Evolutionary conservation across 352 stramenopile species (phyloP).

Genomic region (Phytophthora pinifolia): DNA sequence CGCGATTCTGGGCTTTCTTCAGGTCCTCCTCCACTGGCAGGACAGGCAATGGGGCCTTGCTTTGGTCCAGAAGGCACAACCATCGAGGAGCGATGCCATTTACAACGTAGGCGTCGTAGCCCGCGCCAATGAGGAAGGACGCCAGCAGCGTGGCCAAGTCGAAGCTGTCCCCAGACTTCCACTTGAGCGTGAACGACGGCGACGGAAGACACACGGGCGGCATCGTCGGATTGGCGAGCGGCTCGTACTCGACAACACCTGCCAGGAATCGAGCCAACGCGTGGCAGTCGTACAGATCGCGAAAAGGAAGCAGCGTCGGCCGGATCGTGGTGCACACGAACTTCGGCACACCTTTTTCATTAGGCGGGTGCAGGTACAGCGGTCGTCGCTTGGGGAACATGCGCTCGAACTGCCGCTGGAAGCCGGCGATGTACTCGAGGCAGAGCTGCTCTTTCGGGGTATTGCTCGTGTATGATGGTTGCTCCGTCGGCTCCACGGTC

Average conservation of each 20-base stretch:
- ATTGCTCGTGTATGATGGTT: constrained; percentile 58
- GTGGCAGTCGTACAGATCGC: constrained; percentile 91
- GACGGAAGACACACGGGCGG: constrained; percentile 81
- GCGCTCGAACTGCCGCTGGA: constrained; percentile 88
- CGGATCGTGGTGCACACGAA: constrained; percentile 95
- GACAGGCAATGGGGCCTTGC: constrained; percentile 61
- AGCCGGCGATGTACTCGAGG: constrained; percentile 93
- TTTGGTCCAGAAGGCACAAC: constrained; percentile 93
- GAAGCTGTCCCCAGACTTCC: constrained; percentile 91
- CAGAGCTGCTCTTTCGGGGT: constrained; percentile 91
- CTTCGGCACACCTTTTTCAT: constrained; percentile 92
- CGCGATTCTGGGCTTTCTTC: constrained; percentile 41
- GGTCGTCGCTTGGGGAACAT: constrained; percentile 78
- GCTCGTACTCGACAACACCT: constrained; percentile 93
- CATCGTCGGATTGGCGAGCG: constrained; percentile 79
- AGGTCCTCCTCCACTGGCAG: constrained; percentile 54
- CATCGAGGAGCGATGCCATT: constrained; percentile 84
- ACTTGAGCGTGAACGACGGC: constrained; percentile 86
- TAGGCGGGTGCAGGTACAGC: constrained; percentile 90
- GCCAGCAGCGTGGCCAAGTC: constrained; percentile 89
- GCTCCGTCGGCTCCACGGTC: constrained; percentile 24
- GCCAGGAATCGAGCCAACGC: constrained; percentile 89
- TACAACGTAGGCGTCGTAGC: constrained; percentile 95
- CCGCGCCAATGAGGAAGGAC: constrained; percentile 92
- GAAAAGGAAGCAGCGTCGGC: constrained; percentile 91